phyloP scores from a whole-genome alignment of 208 protist genomes.

The Acanthamoeba rhysodes region DNA sequence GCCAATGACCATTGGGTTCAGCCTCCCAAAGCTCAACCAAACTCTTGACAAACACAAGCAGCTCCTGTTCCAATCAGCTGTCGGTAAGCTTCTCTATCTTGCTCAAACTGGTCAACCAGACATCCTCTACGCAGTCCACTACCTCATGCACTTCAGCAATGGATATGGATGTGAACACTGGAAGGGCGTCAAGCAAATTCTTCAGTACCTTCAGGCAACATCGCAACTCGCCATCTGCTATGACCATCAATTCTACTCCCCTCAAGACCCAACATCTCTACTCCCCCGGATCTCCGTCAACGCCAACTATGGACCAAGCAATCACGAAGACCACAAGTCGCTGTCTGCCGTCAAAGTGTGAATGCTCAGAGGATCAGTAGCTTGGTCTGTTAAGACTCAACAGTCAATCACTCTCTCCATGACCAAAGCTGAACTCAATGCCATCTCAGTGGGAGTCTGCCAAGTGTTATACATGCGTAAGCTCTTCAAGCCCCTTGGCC shows the following conservation, averaged over 20 bases:
- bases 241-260: background rate
- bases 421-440: background rate
- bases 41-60: background rate
- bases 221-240: background rate
- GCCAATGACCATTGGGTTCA: background rate
- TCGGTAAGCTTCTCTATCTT: background rate
- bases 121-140: slow-evolving; percentile 9
- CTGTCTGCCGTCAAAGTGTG: background rate
- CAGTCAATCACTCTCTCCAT: background rate
- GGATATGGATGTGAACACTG: background rate
- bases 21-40: background rate
- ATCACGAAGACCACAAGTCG: background rate
- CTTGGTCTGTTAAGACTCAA: background rate
- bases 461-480: background rate
- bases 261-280: background rate
- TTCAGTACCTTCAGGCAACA: slow-evolving; percentile 50
- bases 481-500: background rate
- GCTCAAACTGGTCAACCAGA: background rate
- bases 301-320: background rate
- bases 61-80: background rate
- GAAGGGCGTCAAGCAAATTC: background rate
- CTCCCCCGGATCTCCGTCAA: background rate
- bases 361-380: background rate
- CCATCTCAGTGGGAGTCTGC: background rate
- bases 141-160: background rate